Conservation (phyloP, 305 asterid genomes). For the Solanum chacoense region DNA sequence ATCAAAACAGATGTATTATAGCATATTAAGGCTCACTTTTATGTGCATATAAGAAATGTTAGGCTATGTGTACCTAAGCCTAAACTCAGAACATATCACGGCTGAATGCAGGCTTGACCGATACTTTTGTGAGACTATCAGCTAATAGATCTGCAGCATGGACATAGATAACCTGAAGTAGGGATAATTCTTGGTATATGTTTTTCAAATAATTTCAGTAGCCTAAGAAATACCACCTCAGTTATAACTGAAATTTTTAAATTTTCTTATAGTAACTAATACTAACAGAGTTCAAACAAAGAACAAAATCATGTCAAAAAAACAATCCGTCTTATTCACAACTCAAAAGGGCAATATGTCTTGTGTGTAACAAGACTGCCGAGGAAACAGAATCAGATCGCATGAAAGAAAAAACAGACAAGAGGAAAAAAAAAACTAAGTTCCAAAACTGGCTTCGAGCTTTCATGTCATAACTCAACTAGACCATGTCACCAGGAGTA, state of each 20-base stretch:
- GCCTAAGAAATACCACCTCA: neutral
- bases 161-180: neutral
- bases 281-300: neutral
- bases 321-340: neutral
- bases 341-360: neutral
- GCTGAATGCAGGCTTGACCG: neutral
- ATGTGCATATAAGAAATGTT: neutral
- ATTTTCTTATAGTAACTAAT: neutral
- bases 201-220: neutral
- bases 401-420: neutral
- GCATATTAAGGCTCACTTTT: neutral
- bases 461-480: neutral
- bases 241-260: neutral
- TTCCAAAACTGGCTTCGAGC: neutral
- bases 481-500: conserved; percentile 17
- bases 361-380: neutral
- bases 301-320: neutral
- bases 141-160: neutral
- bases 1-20: neutral
- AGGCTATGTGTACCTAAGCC: neutral
- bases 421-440: neutral
- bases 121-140: neutral
- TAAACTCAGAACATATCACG: neutral
- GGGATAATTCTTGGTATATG: neutral
- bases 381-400: neutral